Percentiles rank a stretch among this genome's conserved stretches.
These are phyloP conservation scores for Echeveria elegans DNA, from an alignment of 164 flowering plant species.

Conservation along the genomic window DNA sequence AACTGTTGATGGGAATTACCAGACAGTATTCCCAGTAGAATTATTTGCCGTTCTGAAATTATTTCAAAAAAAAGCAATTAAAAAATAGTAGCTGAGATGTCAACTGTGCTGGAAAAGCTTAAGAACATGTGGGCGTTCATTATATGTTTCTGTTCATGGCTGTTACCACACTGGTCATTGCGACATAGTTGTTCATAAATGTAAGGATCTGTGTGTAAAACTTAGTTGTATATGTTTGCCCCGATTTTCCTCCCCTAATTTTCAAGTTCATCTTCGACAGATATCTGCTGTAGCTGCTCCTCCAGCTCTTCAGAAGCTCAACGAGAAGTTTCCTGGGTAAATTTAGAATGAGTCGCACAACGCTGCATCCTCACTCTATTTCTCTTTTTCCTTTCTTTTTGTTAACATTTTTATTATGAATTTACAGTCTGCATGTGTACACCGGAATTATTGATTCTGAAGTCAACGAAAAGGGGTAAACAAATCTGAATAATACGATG, in stretches of 20 bases:
- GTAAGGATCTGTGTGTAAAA: too few species aligned
- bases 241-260: background rate
- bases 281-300: conserved; percentile 1
- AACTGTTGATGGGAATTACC: background rate
- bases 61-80: too few species aligned
- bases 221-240: background rate
- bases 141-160: too few species aligned
- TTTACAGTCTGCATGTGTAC: background rate
- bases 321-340: background rate
- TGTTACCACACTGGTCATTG: too few species aligned
- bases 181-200: too few species aligned
- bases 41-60: too few species aligned
- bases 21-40: background rate
- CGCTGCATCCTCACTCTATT: background rate
- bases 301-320: background rate
- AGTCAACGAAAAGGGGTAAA: background rate
- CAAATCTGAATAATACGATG: background rate
- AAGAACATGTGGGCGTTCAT: too few species aligned
- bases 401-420: background rate
- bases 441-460: background rate
- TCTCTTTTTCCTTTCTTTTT: background rate
- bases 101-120: too few species aligned
- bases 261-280: background rate
- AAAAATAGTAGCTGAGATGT: too few species aligned
- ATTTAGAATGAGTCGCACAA: background rate